Base-by-base conservation (phyloP, 805 yeast genomes). In the Pachysolen tannophilus region DNA sequence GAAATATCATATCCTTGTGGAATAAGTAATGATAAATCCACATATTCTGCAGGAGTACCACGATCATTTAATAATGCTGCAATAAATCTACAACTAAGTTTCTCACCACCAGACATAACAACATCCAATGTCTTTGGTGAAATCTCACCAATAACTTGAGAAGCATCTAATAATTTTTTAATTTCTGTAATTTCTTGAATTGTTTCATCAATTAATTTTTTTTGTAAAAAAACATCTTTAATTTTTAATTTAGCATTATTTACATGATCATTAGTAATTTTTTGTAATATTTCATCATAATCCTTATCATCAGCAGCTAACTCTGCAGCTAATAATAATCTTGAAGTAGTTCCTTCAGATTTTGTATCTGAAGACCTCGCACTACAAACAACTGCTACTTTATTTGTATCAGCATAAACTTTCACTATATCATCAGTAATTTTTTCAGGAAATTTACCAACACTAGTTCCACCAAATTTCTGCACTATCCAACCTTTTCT, bases 401-500 rank as follows among this genome's bases (percentile, higher is more conserved):
- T 69, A 45, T 68, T 69, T 31, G 62, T 60, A 26, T 69, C 60
- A 24, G 77, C 63, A 53, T 76, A 85, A 17, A 66, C 73, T 50
- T 75, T 76, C 32, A 92, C 83, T 32, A 92, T 86, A 45, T 86
- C 84, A 40, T 82, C 82, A 19, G 86, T 87, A 37, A 92, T 92
- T 44, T 80, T 72, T 34, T 71, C 77, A 8, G 96, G 84, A 57
- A 92, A 88, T 56, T 92, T 92, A 16, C 98, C 98, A 21, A 92
- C 96, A 31, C 92, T 79, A 11, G 98, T 92, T 35, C 98, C 98
- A 32, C 98, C 98, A 51, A 85, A 92, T 59, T 92, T 92, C 58
- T 92, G 98, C 6, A 92, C 82, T 3, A 82, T 57, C 88, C 90
- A 81, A 13, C 72, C 72, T 13, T 48, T 43, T 27, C 28, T 32